Evolutionary conservation across 148 eudicot genomes (phyloP).

Genomic region (Persicaria maculosa): DNA sequence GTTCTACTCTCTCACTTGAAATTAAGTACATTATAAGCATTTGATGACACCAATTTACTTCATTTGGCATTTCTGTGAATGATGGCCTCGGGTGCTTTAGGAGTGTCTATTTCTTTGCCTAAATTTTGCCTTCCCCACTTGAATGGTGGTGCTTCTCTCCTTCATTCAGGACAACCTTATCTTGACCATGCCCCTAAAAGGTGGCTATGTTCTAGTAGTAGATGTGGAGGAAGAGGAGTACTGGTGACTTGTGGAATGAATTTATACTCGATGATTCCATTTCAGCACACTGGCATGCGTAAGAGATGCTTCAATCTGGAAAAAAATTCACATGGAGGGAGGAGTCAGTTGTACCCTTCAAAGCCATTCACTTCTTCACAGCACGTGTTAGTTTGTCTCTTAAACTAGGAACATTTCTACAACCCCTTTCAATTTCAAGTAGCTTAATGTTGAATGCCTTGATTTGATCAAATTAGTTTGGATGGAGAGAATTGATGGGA

Average conservation of each 20-base stretch:
- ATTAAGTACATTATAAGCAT: background rate
- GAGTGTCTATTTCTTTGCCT: background rate
- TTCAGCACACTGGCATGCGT: background rate
- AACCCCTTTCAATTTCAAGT: background rate
- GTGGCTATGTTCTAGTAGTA: background rate
- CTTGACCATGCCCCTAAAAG: background rate
- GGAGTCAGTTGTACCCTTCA: background rate
- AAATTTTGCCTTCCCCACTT: background rate
- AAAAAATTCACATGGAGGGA: background rate
- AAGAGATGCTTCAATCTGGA: background rate
- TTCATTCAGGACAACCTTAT: background rate
- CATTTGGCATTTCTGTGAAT: background rate
- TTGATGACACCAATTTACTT: background rate
- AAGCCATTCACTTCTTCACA: background rate
- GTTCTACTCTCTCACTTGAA: background rate
- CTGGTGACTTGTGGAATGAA: background rate
- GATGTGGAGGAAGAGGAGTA: background rate
- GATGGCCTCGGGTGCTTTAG: background rate
- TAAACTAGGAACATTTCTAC: background rate
- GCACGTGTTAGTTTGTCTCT: background rate
- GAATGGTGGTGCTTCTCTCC: background rate
- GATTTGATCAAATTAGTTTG: too few species aligned
- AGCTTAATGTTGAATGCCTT: background rate
- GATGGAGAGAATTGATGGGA: too few species aligned
- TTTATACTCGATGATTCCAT: background rate